Base-by-base conservation (phyloP, 371 early-diverging fungal species). In the Nematocida parisii region DNA sequence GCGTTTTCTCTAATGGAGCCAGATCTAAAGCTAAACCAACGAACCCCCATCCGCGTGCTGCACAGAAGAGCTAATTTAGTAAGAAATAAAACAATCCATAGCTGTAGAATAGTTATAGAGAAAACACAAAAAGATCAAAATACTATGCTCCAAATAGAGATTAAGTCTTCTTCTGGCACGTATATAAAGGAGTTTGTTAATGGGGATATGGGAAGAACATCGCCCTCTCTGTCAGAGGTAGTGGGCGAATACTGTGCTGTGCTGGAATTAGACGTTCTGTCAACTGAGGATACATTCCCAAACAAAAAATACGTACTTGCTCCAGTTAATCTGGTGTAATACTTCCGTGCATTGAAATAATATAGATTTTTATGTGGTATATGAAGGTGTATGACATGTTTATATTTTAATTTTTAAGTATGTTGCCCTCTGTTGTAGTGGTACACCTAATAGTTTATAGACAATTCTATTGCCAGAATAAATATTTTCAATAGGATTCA, bases 131-230 rank as follows among this genome's bases (percentile, higher is more conserved):
- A n/a, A 1, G 27, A 58, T 9, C 20, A 58, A n/a, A 27, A 7
- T 22, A 58, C 58, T 9, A 22, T 52, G 11, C 9, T 54, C 4
- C 33, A 13, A 5, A 52, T 44, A 5, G 18, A 56, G 13, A 62
- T 67, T 20, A 50, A 44, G 54, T 40, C 33, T 11, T 64, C 45
- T 15, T 45, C 97, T 3, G 97, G 97, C 9, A 92, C 95, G 0
- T 97, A 97, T 82, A 93, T 97, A 73, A 97, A 97, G 84, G 98
- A 97, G 88, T 97, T 95, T 90, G 91, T 95, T 1, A 94, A 94
- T 82, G 93, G 95, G 13, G 97, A 97, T 87, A 85, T 92, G 11
- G 95, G 95, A 2, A 88, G 96, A 50, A 95, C 96, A 4, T 75
- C 73, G 15, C 98, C 97, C 33, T 92, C 90, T 67, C 82, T 95